Evolutionary conservation across 495 filamentous ascomycete species (phyloP), one percentile per base, ranked within the genome.

Genomic region (Daldinia concentrica): DNA sequence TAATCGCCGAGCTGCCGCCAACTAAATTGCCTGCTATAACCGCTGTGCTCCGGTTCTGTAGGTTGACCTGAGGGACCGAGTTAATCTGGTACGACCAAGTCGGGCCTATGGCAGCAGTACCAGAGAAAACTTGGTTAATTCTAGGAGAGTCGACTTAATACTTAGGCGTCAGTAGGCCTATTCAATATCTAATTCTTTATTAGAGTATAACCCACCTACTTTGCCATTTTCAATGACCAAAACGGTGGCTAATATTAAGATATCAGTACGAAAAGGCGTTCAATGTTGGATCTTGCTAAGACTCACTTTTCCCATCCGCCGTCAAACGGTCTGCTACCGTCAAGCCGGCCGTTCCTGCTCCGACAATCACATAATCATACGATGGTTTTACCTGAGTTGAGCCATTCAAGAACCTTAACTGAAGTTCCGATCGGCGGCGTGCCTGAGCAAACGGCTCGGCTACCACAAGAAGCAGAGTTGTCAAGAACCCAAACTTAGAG

Each of bases 221-320:
- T 77, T 62, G 15, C 87, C 86, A 58, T 86, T 85, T 72, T 89
- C 86, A 7, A 88, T 77, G 7, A 89, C 81, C 1, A 83, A 78
- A 15, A 88, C 83, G 6, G 75, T 82, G 41, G 81, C 72, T 68
- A 24, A 24, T 2, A 14, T 22, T 9, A 22, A 36, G 0, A 43
- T 15, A 54, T 68, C 8, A 64, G 30, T 57, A 57, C 34, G 34
- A 11, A 36, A 34, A 30, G 34, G 51, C 58, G 14, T 41, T 41
- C 17, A 32, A 36, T 7, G 12, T 61, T 19, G 6, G 36, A 19
- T 7, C 41, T 37, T 14, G 17, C 32, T n/a, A 11, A 2, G 6
- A 41, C 65, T 69, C 26, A 73, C 70, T 65, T 51, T 82, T 71
- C 1, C 80, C 66, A 52, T 82, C 76, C 61, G 84, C 82, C 15